Evolutionary conservation across 1,284 basidiomycete genomes (phyloP), one percentile per base, ranked within the genome.

Genomic region (Stygiomarasmius scandens): DNA sequence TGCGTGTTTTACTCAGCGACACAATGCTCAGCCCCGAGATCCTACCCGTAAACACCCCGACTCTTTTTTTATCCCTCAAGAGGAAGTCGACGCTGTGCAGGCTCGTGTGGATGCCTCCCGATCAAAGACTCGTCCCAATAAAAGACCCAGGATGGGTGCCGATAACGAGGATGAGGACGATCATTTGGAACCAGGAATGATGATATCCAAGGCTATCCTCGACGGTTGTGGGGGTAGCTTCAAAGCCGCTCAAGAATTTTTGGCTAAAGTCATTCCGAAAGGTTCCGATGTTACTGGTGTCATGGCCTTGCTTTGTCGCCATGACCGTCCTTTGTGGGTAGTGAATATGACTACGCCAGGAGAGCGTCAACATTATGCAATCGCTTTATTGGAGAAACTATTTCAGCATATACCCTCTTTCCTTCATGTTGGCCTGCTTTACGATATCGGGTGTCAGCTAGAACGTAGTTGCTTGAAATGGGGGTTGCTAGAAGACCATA

Each of bases 241-340:
- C 58, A 62, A 54, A 3, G 73, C 74, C 27, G 74, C 72, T 3
- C 68, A 75, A 55, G 66, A 68, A 47, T 63, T 57, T n/a, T 49
- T 61, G 1, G 49, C 38, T 16, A 55, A 55, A 19, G 45, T 47
- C 3, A 55, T 46, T 24, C 36, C 46, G 3, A 20, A 49, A 19
- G 38, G 32, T 12, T 55, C 41, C 20, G 54, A 55, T 41, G 47
- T 47, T 4, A 55, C 54, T 1, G 54, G 46, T 2, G 9, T 55
- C 1, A 55, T 55, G 54, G 54, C 32, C 19, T n/a, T 55, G 2
- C 38, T 55, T 3, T 55, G 54, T 22, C 12, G 46, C n/a, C 47
- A 55, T 49, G 64, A 63, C 48, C 29, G 53, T 2, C 54, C 58
- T 16, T 32, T 67, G 8, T 67, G 38, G 36, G 25, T 64, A 11